Percentiles rank a stretch among this genome's conserved stretches.
These are phyloP conservation scores for Trichoderma guizhouense DNA, from an alignment of 2,329 filamentous ascomycete species.

Conservation along the genomic window DNA sequence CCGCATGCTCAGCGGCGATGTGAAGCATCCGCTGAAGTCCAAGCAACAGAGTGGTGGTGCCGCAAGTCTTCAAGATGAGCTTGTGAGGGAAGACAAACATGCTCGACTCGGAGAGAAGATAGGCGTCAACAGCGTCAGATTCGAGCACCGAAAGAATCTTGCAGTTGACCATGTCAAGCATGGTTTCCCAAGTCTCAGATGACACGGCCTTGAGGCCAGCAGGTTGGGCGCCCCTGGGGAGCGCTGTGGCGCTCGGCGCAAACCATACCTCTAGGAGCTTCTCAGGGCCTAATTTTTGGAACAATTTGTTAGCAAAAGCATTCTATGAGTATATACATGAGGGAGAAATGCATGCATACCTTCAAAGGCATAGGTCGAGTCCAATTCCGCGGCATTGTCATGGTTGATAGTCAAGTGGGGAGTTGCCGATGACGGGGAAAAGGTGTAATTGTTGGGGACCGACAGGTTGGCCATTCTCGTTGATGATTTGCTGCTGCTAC, in stretches of 20 bases:
- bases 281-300: slow-evolving; percentile 65
- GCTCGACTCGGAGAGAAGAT: slow-evolving; percentile 96
- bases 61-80: slow-evolving; percentile 96
- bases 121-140: slow-evolving; percentile 92
- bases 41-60: slow-evolving; percentile 88
- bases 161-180: slow-evolving; percentile 98
- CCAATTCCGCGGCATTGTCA: slow-evolving; percentile 86
- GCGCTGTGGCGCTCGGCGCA: slow-evolving; percentile 68
- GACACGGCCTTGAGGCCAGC: slow-evolving; percentile 83
- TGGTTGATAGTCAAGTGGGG: slow-evolving; percentile 96
- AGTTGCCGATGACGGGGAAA: slow-evolving; percentile 77
- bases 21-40: slow-evolving; percentile 88
- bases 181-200: slow-evolving; percentile 84
- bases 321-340: background rate
- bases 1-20: slow-evolving; percentile 81
- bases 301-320: slow-evolving; percentile 15
- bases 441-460: slow-evolving; percentile 76
- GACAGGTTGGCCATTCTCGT: slow-evolving; percentile 72
- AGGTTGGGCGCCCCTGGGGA: slow-evolving; percentile 67
- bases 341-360: slow-evolving; percentile 43
- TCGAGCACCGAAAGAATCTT: slow-evolving; percentile 93
- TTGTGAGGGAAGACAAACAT: slow-evolving; percentile 99
- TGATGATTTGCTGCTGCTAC: slow-evolving; percentile 21
- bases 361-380: slow-evolving; percentile 95
- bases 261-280: slow-evolving; percentile 99